phyloP scores from a whole-genome alignment of 2,329 filamentous ascomycete genomes.

The Chaetomium sp. region DNA sequence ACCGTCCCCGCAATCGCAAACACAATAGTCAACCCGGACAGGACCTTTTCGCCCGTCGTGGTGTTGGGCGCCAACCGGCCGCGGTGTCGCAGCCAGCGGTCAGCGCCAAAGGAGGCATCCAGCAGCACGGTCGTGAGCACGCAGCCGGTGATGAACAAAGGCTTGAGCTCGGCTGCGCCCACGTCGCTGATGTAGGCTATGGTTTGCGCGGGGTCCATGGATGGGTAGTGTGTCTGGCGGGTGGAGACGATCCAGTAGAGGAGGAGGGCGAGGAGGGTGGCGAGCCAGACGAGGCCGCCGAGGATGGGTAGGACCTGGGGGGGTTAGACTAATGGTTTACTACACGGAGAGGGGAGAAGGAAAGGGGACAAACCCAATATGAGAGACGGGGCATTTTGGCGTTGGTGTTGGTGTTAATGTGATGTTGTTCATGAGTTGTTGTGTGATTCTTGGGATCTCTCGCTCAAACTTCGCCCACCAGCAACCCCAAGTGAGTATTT shows the following conservation, averaged over 20 bases:
- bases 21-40: slow-evolving; percentile 55
- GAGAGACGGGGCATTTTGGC: slow-evolving; percentile 8
- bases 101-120: slow-evolving; percentile 70
- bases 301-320: slow-evolving; percentile 56
- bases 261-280: slow-evolving; percentile 62
- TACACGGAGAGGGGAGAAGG: background rate
- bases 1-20: slow-evolving; percentile 68
- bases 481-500: too few species aligned
- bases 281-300: slow-evolving; percentile 58
- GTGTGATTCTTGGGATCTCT: background rate
- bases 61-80: slow-evolving; percentile 72
- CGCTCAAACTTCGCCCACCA: too few species aligned
- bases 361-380: slow-evolving; percentile 1
- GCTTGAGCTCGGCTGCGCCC: slow-evolving; percentile 57
- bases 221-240: slow-evolving; percentile 50
- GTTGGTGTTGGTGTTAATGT: background rate
- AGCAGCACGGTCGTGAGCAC: slow-evolving; percentile 70
- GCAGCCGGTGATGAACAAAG: slow-evolving; percentile 70
- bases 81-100: slow-evolving; percentile 78
- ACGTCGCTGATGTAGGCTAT: slow-evolving; percentile 71
- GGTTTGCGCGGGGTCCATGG: slow-evolving; percentile 50
- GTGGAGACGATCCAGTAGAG: slow-evolving; percentile 59
- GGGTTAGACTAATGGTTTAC: background rate
- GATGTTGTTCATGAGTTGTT: background rate
- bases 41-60: slow-evolving; percentile 53